Percentiles rank a stretch among this genome's conserved stretches.
These are phyloP conservation scores for Ceratobasidium sp. DNA, from an alignment of 1,284 basidiomycete genomes.

Conservation along the genomic window DNA sequence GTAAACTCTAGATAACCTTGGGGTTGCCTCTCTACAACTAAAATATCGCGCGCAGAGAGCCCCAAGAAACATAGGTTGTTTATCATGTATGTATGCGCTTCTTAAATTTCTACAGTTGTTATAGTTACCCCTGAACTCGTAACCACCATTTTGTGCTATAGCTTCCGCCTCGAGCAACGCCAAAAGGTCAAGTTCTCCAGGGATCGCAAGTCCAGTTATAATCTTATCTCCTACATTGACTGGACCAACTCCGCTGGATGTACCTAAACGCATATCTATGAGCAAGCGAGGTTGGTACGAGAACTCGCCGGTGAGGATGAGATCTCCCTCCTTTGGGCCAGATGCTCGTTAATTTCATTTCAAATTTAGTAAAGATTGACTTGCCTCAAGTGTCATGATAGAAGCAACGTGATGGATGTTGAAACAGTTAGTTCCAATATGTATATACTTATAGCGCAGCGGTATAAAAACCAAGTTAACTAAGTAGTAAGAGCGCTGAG, in stretches of 20 bases:
- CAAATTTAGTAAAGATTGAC: slow-evolving; percentile 51
- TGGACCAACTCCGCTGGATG: slow-evolving; percentile 90
- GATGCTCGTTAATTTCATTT: slow-evolving; percentile 34
- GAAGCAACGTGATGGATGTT: slow-evolving; percentile 92
- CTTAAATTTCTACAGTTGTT: too few relatives aligned
- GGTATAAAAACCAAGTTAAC: too few relatives aligned
- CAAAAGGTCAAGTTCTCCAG: slow-evolving; percentile 59
- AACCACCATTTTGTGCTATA: slow-evolving; percentile 75
- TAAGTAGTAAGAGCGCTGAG: too few relatives aligned
- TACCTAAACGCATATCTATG: slow-evolving; percentile 58
- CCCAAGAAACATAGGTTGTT: too few relatives aligned
- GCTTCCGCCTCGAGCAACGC: slow-evolving; percentile 74
- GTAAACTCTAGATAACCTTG: too few relatives aligned
- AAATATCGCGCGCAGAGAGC: too few relatives aligned
- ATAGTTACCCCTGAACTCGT: slow-evolving; percentile 61
- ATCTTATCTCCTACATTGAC: slow-evolving; percentile 82
- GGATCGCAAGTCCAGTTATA: slow-evolving; percentile 75
- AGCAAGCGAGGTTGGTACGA: not conserved
- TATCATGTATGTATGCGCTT: not conserved
- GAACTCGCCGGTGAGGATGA: slow-evolving; percentile 76
- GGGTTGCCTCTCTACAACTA: too few relatives aligned
- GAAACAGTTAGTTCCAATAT: too few relatives aligned
- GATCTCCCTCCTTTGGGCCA: slow-evolving; percentile 76
- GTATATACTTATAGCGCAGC: too few relatives aligned
- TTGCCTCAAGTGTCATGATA: slow-evolving; percentile 93